Evolutionary conservation across 768 basidiomycete species (phyloP).

Genomic region (Lentinula raphanica): DNA sequence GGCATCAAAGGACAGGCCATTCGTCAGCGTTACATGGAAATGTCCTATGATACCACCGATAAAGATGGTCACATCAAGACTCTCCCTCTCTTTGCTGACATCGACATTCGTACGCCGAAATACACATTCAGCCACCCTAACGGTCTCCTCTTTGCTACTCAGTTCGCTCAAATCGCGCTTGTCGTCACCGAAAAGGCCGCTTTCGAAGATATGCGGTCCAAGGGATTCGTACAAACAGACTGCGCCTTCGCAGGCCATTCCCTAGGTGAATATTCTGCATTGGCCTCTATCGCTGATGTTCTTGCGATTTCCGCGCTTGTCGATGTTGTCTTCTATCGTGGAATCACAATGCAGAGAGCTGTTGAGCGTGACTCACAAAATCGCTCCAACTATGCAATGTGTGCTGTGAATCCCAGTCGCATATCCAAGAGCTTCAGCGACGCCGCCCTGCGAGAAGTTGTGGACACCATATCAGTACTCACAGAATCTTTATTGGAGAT

Average conservation of each 20-base stretch:
- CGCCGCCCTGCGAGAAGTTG: slow-evolving; percentile 92
- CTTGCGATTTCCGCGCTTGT: slow-evolving; percentile 92
- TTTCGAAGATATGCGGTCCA: slow-evolving; percentile 96
- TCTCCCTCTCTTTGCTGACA: slow-evolving; percentile 92
- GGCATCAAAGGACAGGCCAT: slow-evolving; percentile 99
- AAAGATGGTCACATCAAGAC: slow-evolving; percentile 95
- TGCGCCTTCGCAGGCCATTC: slow-evolving; percentile 98
- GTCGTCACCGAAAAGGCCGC: slow-evolving; percentile 98
- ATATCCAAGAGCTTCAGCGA: slow-evolving; percentile 94
- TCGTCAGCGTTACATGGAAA: slow-evolving; percentile 98
- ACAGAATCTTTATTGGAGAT: slow-evolving; percentile 90
- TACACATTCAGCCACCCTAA: slow-evolving; percentile 98
- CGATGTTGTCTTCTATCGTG: slow-evolving; percentile 99
- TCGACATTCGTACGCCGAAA: slow-evolving; percentile 88
- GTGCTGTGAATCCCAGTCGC: slow-evolving; percentile 96
- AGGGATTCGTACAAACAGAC: slow-evolving; percentile 88
- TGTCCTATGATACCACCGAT: slow-evolving; percentile 96
- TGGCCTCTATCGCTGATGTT: slow-evolving; percentile 96
- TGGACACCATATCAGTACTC: slow-evolving; percentile 77
- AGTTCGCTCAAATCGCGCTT: slow-evolving; percentile 97
- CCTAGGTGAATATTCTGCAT: slow-evolving; percentile 95
- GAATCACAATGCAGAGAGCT: slow-evolving; percentile 99
- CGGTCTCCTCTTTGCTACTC: slow-evolving; percentile 94
- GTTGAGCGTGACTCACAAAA: slow-evolving; percentile 93
- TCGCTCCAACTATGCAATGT: slow-evolving; percentile 97